Conservation (phyloP, 148 eudicot species). For the Heliosperma pusillum region DNA sequence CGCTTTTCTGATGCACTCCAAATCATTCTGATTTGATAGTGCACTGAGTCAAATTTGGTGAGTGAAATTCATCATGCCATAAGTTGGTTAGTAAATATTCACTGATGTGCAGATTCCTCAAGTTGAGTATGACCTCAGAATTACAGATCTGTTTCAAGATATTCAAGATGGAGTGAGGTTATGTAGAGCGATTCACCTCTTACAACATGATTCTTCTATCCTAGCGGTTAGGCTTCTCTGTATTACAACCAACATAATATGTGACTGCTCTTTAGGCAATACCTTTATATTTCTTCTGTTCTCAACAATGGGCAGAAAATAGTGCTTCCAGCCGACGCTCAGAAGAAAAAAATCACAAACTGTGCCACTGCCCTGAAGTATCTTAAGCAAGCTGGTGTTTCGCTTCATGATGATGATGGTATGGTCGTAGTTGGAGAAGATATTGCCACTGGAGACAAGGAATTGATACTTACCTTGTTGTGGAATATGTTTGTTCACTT, state of each 20-base stretch:
- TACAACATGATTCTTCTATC: conserved; percentile 68
- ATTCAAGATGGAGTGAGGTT: conserved; percentile 83
- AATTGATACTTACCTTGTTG: conserved; percentile 71
- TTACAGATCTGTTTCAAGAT: conserved; percentile 68
- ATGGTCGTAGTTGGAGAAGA: conserved; percentile 57
- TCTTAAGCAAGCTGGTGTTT: conserved; percentile 67
- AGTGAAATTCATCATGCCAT: background rate
- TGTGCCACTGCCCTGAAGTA: conserved; percentile 69
- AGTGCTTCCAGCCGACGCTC: conserved; percentile 70
- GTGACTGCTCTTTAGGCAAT: background rate
- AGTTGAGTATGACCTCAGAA: conserved; percentile 70
- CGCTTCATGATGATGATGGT: conserved; percentile 75
- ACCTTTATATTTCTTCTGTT: conserved; percentile 1
- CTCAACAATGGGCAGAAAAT: conserved; percentile 60
- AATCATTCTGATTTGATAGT: background rate
- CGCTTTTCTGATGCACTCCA: background rate
- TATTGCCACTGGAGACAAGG: conserved; percentile 77
- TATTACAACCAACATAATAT: background rate
- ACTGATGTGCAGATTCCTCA: conserved; percentile 57
- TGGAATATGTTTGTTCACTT: conserved; percentile 90
- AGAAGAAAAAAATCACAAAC: conserved; percentile 65
- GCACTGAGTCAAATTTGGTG: background rate
- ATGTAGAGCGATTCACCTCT: conserved; percentile 82
- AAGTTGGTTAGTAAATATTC: conserved; percentile 18
- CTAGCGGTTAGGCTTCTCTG: conserved; percentile 51